phyloP scores from a whole-genome alignment of 768 basidiomycete genomes.

The Podaxis carcinomalis region DNA sequence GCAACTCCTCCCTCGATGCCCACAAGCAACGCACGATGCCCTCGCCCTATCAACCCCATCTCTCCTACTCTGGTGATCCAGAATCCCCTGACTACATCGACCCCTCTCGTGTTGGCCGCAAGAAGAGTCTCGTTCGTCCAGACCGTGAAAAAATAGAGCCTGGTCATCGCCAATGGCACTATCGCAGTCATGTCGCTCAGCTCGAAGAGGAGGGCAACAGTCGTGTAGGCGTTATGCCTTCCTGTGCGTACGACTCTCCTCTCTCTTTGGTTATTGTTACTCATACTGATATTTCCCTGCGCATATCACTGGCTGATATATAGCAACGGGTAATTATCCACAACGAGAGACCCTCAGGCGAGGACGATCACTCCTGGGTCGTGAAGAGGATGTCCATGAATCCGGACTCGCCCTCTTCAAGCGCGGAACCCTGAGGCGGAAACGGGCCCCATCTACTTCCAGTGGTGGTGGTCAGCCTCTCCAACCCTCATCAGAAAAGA shows the following conservation, averaged over 20 bases:
- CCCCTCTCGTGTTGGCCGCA: conserved; percentile 58
- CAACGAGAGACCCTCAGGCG: conserved; percentile 59
- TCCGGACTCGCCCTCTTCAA: conserved; percentile 92
- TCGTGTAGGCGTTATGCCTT: conserved; percentile 70
- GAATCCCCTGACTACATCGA: conserved; percentile 41
- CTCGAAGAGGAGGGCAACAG: conserved; percentile 65
- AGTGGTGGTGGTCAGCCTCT: conserved; percentile 32
- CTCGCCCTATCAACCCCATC: conserved; percentile 36
- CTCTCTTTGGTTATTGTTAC: conserved; percentile 13
- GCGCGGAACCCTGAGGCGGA: conserved; percentile 76
- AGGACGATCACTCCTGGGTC: conserved; percentile 83
- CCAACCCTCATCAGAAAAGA: conserved; percentile 30
- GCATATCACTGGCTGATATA: not conserved
- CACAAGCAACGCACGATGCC: conserved; percentile 45
- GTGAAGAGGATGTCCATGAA: conserved; percentile 90
- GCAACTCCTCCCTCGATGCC: conserved; percentile 53
- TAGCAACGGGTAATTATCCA: conserved; percentile 80
- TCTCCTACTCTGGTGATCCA: conserved; percentile 26
- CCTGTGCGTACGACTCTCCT: conserved; percentile 53
- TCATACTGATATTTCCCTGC: conserved; percentile 1
- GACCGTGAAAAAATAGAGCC: conserved; percentile 97
- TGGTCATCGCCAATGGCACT: conserved; percentile 91
- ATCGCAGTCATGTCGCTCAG: conserved; percentile 81
- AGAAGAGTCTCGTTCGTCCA: conserved; percentile 89
- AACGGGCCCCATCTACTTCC: conserved; percentile 43